phyloP scores from a whole-genome alignment of 345 rosid species.

The Firmiana major region DNA sequence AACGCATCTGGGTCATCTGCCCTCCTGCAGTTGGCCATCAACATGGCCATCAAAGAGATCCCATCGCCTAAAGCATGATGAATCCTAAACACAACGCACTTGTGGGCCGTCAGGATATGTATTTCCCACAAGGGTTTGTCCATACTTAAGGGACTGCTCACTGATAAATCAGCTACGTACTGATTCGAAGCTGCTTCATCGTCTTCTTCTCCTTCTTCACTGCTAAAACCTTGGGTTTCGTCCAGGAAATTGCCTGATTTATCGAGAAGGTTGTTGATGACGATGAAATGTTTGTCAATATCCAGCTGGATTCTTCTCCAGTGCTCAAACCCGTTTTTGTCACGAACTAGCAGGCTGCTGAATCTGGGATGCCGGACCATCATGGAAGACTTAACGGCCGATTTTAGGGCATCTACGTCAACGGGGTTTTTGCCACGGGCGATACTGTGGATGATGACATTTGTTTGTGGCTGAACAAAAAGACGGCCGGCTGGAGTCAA shows the following conservation, averaged over 20 bases:
- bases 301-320: conserved; percentile 48
- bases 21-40: conserved; percentile 37
- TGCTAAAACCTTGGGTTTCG: neutral
- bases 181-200: conserved; percentile 27
- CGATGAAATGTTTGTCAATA: conserved; percentile 32
- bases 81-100: conserved; percentile 38
- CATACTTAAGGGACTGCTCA: conserved; percentile 25
- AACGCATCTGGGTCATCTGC: conserved; percentile 28
- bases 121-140: conserved; percentile 62
- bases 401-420: conserved; percentile 27
- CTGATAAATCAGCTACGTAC: conserved; percentile 44
- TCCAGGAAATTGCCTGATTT: neutral
- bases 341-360: conserved; percentile 42
- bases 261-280: conserved; percentile 6
- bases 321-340: conserved; percentile 35
- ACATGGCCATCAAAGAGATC: conserved; percentile 49
- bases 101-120: conserved; percentile 34
- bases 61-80: conserved; percentile 68
- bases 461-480: conserved; percentile 41
- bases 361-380: conserved; percentile 54
- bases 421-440: conserved; percentile 30
- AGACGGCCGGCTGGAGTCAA: conserved; percentile 51
- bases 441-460: conserved; percentile 46
- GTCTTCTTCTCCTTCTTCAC: neutral
- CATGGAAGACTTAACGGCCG: conserved; percentile 21